A percentile compares a stretch with the other conserved stretches of the same genome.
phyloP scores from a whole-genome alignment of 2,329 filamentous ascomycete species.

The Alternaria brassicae region DNA sequence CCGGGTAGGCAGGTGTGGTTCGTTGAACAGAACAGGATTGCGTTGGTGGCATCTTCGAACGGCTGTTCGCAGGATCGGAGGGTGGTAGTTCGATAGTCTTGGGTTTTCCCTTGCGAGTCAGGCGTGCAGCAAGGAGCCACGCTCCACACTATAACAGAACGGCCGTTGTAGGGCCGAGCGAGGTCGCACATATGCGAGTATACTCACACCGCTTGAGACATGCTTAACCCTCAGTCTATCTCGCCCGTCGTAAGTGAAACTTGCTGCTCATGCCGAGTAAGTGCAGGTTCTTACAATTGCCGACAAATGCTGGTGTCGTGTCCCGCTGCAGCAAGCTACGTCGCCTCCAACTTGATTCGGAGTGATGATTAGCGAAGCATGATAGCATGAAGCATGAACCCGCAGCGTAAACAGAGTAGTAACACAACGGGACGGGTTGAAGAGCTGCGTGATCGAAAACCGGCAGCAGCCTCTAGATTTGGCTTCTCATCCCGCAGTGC shows the following conservation, averaged over 20 bases:
- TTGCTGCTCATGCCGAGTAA: not conserved
- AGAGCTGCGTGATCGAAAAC: slow-evolving; percentile 13
- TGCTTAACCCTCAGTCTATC: not conserved
- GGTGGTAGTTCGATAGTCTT: not conserved
- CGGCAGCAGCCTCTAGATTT: not conserved
- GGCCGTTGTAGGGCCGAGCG: not conserved
- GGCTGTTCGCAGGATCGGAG: slow-evolving; percentile 17
- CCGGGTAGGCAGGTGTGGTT: not conserved
- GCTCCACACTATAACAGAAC: slow-evolving; percentile 5
- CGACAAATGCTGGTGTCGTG: not conserved
- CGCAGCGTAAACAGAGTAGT: slow-evolving; percentile 5
- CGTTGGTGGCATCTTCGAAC: slow-evolving; percentile 9
- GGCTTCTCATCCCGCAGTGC: slow-evolving; percentile 9
- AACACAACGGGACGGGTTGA: slow-evolving; percentile 2
- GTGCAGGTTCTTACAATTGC: not conserved
- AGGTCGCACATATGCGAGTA: slow-evolving; percentile 11
- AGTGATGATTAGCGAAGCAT: not conserved
- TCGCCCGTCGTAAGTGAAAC: not conserved
- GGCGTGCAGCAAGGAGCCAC: not conserved
- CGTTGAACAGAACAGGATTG: not conserved
- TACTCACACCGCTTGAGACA: slow-evolving; percentile 7
- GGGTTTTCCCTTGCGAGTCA: slow-evolving; percentile 1
- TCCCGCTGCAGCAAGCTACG: not conserved
- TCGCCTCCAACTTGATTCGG: not conserved
- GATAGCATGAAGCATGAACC: not conserved